phyloP scores from a whole-genome alignment of 139 green algal species.

The Chlorella ohadii region DNA sequence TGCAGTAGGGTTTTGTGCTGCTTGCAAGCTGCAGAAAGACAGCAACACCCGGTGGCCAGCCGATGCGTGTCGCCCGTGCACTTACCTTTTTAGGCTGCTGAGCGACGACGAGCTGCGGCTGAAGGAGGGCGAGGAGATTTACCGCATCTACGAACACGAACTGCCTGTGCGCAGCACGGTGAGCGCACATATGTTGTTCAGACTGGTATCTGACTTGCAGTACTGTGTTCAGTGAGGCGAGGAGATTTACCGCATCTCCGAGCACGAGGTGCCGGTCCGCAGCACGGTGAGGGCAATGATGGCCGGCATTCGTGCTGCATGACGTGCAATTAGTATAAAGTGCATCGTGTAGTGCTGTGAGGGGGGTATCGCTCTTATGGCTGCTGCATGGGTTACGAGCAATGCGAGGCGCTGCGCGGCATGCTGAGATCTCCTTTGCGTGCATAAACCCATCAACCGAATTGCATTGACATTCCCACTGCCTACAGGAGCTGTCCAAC shows the following conservation, averaged over 20 bases:
- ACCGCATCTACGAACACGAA: slow-evolving; percentile 64
- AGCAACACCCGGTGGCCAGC: no score
- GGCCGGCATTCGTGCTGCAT: no score
- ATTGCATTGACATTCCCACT: no score
- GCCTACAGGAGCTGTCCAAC: slow-evolving; percentile 60
- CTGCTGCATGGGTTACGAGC: no score
- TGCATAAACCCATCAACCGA: no score
- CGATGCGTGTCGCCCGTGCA: no score
- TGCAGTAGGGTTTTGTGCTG: no score
- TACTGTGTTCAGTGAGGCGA: slow-evolving; percentile 65
- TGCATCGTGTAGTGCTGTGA: no score
- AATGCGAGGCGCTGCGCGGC: neutral
- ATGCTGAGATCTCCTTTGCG: neutral
- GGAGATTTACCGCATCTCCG: slow-evolving; percentile 66
- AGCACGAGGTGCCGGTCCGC: slow-evolving; percentile 59
- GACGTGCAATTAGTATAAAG: no score
- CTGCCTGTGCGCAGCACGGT: slow-evolving; percentile 61
- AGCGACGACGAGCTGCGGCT: slow-evolving; percentile 37
- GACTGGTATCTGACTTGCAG: no score
- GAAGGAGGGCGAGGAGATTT: slow-evolving; percentile 61
- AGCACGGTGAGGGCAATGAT: slow-evolving; percentile 57
- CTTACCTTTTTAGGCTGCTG: neutral
- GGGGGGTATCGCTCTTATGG: no score
- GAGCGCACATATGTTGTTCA: neutral
- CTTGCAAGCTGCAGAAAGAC: no score